Evolutionary conservation across 75 land plant species (phyloP).

Genomic region (Cryptomeria japonica): DNA sequence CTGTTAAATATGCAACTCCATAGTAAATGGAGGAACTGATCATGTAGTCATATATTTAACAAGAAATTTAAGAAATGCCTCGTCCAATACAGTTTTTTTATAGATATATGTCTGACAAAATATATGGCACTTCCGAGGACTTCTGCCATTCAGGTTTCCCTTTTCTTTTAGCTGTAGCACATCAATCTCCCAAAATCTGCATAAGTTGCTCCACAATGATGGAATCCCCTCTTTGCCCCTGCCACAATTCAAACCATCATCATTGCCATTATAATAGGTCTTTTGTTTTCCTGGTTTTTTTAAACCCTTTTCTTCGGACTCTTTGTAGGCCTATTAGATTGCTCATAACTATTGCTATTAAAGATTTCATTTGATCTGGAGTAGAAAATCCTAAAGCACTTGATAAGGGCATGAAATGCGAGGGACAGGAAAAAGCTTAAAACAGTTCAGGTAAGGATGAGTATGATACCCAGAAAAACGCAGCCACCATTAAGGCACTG

Average conservation of each 20-base stretch:
- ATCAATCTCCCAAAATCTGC: conserved; percentile 29
- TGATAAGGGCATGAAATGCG: conserved; percentile 50
- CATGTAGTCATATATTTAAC: too few species aligned
- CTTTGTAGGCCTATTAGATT: background rate
- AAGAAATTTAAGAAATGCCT: too few species aligned
- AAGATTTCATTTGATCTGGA: background rate
- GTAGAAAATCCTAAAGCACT: conserved; percentile 37
- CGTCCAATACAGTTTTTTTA: too few species aligned
- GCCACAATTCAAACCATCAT: background rate
- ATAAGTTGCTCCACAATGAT: conserved; percentile 18
- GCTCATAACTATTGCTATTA: background rate
- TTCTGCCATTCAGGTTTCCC: conserved; percentile 63
- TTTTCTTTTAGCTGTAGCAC: conserved; percentile 52
- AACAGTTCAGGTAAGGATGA: conserved; percentile 47
- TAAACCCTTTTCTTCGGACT: conserved; percentile 6
- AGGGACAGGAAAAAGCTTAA: conserved; percentile 62
- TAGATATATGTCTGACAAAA: too few species aligned
- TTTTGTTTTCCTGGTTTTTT: background rate
- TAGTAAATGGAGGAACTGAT: too few species aligned
- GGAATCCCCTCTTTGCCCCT: background rate
- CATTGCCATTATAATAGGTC: background rate
- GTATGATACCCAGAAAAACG: conserved; percentile 48
- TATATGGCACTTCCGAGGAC: too few species aligned
- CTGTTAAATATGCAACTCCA: too few species aligned
- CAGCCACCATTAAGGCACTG: conserved; percentile 34